phyloP scores from a whole-genome alignment of 495 filamentous ascomycete species.

The Hyaloscypha bicolor region DNA sequence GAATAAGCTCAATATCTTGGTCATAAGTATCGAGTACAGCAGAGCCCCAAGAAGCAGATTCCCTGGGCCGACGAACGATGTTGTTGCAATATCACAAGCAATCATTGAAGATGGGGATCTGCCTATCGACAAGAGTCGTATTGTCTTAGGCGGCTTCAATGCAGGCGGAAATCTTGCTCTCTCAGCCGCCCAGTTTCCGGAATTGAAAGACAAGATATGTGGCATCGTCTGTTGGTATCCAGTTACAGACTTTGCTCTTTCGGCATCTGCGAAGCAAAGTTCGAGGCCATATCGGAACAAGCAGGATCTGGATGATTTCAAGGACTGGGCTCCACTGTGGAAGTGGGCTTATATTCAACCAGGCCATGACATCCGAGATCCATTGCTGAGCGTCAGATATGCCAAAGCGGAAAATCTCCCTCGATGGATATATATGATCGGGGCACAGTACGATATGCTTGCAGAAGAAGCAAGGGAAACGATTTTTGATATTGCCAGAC shows the following conservation, averaged over 20 bases:
- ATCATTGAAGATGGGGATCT: slow-evolving; percentile 31
- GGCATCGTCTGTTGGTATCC: slow-evolving; percentile 41
- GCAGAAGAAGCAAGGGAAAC: slow-evolving; percentile 22
- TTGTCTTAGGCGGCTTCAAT: slow-evolving; percentile 43
- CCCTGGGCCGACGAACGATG: slow-evolving; percentile 35
- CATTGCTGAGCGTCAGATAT: slow-evolving; percentile 39
- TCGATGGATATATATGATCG: slow-evolving; percentile 24
- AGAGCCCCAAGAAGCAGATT: slow-evolving; percentile 39
- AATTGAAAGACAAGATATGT: slow-evolving; percentile 36
- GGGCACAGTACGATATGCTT: slow-evolving; percentile 29
- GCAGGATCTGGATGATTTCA: slow-evolving; percentile 33
- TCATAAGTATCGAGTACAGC: slow-evolving; percentile 40
- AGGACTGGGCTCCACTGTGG: slow-evolving; percentile 33
- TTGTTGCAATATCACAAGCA: slow-evolving; percentile 31
- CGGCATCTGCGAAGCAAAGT: slow-evolving; percentile 32
- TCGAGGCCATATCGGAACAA: slow-evolving; percentile 33
- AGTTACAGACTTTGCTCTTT: slow-evolving; percentile 37
- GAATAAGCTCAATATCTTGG: slow-evolving; percentile 36
- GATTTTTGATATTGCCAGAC: slow-evolving; percentile 17
- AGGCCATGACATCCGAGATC: slow-evolving; percentile 40
- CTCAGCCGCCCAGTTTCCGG: slow-evolving; percentile 35
- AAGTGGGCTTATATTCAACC: slow-evolving; percentile 38
- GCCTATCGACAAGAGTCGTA: slow-evolving; percentile 31
- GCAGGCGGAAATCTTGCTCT: slow-evolving; percentile 40
- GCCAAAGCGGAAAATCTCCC: slow-evolving; percentile 39